Base-by-base conservation (phyloP, 108 stramenopile genomes). In the Cyclostephanos tholiformis region DNA sequence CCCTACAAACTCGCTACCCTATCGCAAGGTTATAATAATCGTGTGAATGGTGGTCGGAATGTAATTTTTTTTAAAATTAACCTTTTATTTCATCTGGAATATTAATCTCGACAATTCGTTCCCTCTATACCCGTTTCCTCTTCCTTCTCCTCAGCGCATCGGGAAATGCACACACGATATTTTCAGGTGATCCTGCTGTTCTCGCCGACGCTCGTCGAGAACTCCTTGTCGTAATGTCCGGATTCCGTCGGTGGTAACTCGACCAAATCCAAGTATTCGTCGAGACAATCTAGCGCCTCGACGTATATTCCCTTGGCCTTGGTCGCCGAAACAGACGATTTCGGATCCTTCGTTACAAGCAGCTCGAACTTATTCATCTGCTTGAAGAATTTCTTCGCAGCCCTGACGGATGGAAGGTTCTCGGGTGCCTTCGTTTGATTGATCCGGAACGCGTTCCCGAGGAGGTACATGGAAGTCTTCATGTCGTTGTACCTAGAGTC, bases 381-480 rank as follows among this genome's bases (percentile, higher is more conserved):
- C 51, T 88, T 90, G 83, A 95, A 95, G 76, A 95, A 95, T 49
- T 80, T 79, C 71, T 90, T 91, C 7, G 94, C 90, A 8, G 94
- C 94, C 56, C 87, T 80, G n/a, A 95, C 94, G 1, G 90, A 89
- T 11, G 94, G 94, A 49, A 95, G 57, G 63, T 90, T 91, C 46
- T 95, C 94, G 5, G 94, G 94, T 20, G 94, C 89, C 67, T 95
- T 95, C 57, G 78, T 80, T 49, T 95, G 94, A 76, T 95, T 92
- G 75, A 91, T 84, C 11, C 94, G 87, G 71, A 95, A 95, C 8
- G 94, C 94, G 70, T 95, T 95, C 22, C 83, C 94, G 48, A 95
- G 78, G 50, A 95, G 70, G 61, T 95, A 95, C 94, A 95, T 92
- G 25, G 81, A 69, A 17, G 87, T 85, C 68, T 88, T 87, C 94